Base-by-base conservation (phyloP, 2,329 filamentous ascomycete genomes). In the Alternaria arborescens region DNA sequence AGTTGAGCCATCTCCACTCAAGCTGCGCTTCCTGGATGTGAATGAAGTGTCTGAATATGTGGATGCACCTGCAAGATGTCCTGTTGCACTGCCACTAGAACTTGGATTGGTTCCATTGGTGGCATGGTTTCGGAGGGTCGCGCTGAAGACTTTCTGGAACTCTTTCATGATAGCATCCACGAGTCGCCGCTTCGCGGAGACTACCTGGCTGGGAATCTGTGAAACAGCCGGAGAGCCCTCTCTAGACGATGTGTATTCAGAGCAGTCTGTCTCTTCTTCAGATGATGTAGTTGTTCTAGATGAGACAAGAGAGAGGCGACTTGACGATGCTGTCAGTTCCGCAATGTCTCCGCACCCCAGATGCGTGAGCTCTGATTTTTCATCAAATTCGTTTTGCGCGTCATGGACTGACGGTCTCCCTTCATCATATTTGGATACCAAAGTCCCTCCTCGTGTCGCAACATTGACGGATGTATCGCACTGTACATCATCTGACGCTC, bases 11-110 rank as follows among this genome's bases (percentile, higher is more conserved):
- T 1, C 38, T 40, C 38, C 38, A 40, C 38, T 20, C 38, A 40
- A 40, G 38, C 38, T 20, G 0, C 38, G 38, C 38, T 40, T 40
- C n/a, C 38, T 40, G 38, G 38, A 11, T 5, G 5, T 0, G 0
- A 11, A 40, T 11, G 38, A 40, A 11, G 38, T 8, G 0, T 20
- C 38, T 20, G 38, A 11, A 6, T 18, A 40, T 18, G n/a, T 3
- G 1, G n/a, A 11, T 40, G n/a, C 0, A 14, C 12, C 8, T 20
- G 38, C 6, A 1, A n/a, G 1, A 40, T 14, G 0, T 1, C 38
- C n/a, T 40, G 38, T 1, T 40, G n/a, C 8, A 10, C 2, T 20
- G 0, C 38, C n/a, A 20, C 0, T 20, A 11, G 38, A 40, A n/a
- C n/a, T 20, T n/a, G n/a, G 12, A 20, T 40, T 14, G n/a, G 4